Base-by-base conservation (phyloP, 2,329 filamentous ascomycete species). In the Ascochyta lentis region DNA sequence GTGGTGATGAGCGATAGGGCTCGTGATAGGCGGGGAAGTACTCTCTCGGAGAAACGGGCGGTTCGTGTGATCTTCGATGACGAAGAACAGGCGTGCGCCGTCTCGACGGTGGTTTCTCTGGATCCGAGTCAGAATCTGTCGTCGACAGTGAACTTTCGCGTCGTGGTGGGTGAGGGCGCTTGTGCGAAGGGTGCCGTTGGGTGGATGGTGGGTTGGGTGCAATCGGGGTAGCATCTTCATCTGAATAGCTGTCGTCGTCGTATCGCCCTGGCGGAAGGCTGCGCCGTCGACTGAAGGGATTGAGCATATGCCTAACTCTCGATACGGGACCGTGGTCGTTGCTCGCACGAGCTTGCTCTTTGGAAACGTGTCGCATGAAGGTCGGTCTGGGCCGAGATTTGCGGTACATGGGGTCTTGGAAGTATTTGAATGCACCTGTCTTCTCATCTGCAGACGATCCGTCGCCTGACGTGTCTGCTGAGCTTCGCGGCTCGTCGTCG, bases 401-500 rank as follows among this genome's bases (percentile, higher is more conserved):
- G 44, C 80, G 73, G 56, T 80, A 81, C 29, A 82, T 71, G 10
- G 80, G 80, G 53, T 83, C 79, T 34, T 76, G 72, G 67, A 83
- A 82, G 67, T 83, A 82, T 15, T 72, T 67, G 6, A 79, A 80
- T 4, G 78, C 79, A 13, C 76, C 77, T 39, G 67, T 66, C 49
- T 76, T 71, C 31, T 80, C 79, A 51, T 81, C 78, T 3, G 76
- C 73, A 2, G 75, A 74, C 6, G 65, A 66, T 15, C 63, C 61
- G 13, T 73, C 76, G 8, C 76, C 76, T 33, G 70, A 72, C 22
- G 58, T 43, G 23, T 77, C 74, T 33, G 67, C 67, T 15, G 73
- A 73, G 33, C 49, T 74, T 0, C 68, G 68, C 22, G 61, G 59
- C n/a, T 70, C 67, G 33, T 70, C 66, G n/a, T 64, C 60, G 2